Evolutionary conservation across 768 basidiomycete species (phyloP).

Genomic region (Amanita subjunquillea): DNA sequence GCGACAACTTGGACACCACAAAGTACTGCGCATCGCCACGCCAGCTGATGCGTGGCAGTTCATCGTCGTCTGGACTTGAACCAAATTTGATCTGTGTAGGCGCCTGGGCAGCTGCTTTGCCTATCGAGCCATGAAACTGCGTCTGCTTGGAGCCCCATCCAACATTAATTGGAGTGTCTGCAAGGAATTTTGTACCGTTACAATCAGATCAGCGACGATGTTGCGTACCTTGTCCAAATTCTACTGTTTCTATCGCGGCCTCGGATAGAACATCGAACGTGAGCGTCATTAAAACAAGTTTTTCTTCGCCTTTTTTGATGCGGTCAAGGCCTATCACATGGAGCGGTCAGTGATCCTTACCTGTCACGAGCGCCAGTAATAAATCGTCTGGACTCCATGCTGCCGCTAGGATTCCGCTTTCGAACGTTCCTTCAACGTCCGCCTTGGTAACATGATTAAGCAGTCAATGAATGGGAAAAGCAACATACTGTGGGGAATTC

Average conservation of each 20-base stretch:
- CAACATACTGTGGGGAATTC: conserved; percentile 21
- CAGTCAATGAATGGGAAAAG: too few relatives aligned
- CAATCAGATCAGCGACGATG: not conserved
- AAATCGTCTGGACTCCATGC: conserved; percentile 92
- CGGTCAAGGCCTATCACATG: not conserved
- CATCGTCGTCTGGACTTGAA: conserved; percentile 63
- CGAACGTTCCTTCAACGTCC: conserved; percentile 82
- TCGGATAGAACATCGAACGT: conserved; percentile 87
- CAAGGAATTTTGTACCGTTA: conserved; percentile 8
- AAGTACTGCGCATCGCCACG: conserved; percentile 90
- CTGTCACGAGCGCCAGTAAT: conserved; percentile 72
- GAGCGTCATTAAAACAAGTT: conserved; percentile 81
- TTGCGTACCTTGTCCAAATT: conserved; percentile 74
- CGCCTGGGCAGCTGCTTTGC: conserved; percentile 70
- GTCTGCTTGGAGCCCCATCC: conserved; percentile 98
- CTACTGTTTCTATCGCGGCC: conserved; percentile 51
- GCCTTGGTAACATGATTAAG: conserved; percentile 27
- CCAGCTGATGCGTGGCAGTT: conserved; percentile 74
- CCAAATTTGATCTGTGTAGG: conserved; percentile 29
- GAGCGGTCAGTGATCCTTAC: conserved; percentile 24
- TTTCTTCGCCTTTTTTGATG: conserved; percentile 45
- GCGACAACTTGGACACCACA: conserved; percentile 67
- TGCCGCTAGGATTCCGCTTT: conserved; percentile 73
- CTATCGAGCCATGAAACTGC: conserved; percentile 93
- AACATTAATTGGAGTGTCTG: conserved; percentile 87